These are phyloP conservation scores for Saccharomycopsis babjevae DNA, from an alignment of 805 yeast genomes.

Conservation along the genomic window DNA sequence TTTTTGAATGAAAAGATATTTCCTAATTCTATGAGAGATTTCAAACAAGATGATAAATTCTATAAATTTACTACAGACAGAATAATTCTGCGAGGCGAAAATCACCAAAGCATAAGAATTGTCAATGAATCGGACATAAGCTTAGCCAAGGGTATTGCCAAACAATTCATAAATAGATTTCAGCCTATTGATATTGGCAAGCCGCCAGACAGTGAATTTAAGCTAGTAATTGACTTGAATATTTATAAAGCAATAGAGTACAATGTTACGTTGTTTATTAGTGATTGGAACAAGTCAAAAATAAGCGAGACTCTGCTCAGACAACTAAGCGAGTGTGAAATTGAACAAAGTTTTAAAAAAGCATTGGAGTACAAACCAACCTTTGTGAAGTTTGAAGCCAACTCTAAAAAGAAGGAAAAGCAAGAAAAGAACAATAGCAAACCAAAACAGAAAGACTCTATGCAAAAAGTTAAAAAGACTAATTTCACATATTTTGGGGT, in stretches of 20 bases:
- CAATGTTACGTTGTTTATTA: slow-evolving; percentile 39
- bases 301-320: slow-evolving; percentile 34
- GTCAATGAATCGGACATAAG: slow-evolving; percentile 25
- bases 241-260: slow-evolving; percentile 36
- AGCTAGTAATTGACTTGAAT: slow-evolving; percentile 48
- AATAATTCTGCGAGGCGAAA: slow-evolving; percentile 64
- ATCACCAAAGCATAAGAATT: slow-evolving; percentile 73
- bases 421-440: not conserved
- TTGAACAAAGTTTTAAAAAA: slow-evolving; percentile 36
- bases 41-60: slow-evolving; percentile 25
- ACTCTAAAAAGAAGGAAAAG: not conserved
- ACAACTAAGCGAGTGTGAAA: slow-evolving; percentile 29
- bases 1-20: slow-evolving; percentile 35
- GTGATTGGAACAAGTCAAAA: slow-evolving; percentile 18
- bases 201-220: slow-evolving; percentile 63
- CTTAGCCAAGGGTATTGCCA: slow-evolving; percentile 51
- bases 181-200: slow-evolving; percentile 40
- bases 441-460: not conserved
- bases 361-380: slow-evolving; percentile 51
- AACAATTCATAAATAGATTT: slow-evolving; percentile 60
- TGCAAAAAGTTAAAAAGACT: not conserved
- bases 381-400: slow-evolving; percentile 29
- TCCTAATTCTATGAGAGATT: not conserved
- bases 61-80: slow-evolving; percentile 49
- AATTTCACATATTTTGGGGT: slow-evolving; percentile 11